Percentiles rank a stretch among this genome's conserved stretches.
Conservation (phyloP, 495 filamentous ascomycete genomes). For the Aspergillus mulundensis region DNA sequence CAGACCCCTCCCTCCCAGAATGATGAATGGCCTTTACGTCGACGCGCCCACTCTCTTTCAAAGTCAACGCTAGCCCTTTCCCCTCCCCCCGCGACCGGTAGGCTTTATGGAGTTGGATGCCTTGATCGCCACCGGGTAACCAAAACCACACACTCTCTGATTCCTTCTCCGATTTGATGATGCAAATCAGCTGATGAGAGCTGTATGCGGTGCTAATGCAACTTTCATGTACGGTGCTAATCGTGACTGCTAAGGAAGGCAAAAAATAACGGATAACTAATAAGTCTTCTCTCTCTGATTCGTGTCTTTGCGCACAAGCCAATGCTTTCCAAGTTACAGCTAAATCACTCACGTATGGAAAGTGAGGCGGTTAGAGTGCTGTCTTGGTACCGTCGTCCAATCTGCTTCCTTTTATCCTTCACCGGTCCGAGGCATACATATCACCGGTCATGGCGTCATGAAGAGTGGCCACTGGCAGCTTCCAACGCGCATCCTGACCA, state of each 20-base stretch:
- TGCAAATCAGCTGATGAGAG: conserved; percentile 34
- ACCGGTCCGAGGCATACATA: neutral
- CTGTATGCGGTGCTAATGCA: conserved; percentile 36
- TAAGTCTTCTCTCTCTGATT: neutral
- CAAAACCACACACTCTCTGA: conserved; percentile 8
- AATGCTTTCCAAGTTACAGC: conserved; percentile 1
- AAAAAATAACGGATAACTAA: neutral
- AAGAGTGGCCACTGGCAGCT: neutral
- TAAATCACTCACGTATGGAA: conserved; percentile 7
- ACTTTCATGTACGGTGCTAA: conserved; percentile 11
- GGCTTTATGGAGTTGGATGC: conserved; percentile 11
- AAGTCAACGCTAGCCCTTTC: neutral
- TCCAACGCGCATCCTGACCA: neutral
- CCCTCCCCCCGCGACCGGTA: conserved; percentile 13
- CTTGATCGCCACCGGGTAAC: conserved; percentile 19
- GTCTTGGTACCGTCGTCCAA: neutral
- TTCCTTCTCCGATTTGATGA: conserved; percentile 20
- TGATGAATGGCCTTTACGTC: neutral
- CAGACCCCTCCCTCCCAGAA: neutral
- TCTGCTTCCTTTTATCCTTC: neutral
- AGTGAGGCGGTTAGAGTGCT: neutral
- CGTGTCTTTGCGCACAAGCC: conserved; percentile 3
- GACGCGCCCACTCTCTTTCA: neutral
- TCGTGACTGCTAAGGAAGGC: neutral
- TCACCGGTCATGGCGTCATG: neutral